Percentiles rank a stretch among this genome's conserved stretches.
Conservation (phyloP, 164 flowering plant genomes). For the Berberis vulgaris region DNA sequence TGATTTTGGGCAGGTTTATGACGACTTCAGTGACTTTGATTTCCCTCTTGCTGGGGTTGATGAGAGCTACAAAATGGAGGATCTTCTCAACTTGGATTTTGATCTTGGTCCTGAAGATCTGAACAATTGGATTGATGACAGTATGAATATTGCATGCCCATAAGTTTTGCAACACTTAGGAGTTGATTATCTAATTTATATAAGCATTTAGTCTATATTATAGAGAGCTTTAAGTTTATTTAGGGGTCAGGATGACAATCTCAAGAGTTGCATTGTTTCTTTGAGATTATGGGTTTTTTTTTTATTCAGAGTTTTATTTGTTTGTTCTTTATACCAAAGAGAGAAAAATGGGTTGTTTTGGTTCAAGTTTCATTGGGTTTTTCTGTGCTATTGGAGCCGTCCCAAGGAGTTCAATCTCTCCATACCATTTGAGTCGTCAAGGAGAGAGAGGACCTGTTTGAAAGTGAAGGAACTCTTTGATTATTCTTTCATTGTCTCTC, state of each 20-base stretch:
- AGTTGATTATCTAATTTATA: neutral
- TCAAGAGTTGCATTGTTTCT: conserved; percentile 17
- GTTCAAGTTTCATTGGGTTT: conserved; percentile 37
- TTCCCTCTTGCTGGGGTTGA: conserved; percentile 33
- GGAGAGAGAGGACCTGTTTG: neutral
- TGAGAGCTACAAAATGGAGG: conserved; percentile 21
- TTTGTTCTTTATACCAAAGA: conserved; percentile 2
- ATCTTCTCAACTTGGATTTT: conserved; percentile 37
- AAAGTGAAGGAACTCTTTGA: neutral
- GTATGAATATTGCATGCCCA: conserved; percentile 46
- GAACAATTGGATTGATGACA: conserved; percentile 40
- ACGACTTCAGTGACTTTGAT: conserved; percentile 31
- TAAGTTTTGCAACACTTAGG: conserved; percentile 54
- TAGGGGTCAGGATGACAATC: neutral
- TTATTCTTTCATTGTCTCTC: no score
- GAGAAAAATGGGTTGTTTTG: neutral
- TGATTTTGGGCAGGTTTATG: conserved; percentile 24
- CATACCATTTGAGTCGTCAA: neutral
- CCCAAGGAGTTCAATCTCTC: conserved; percentile 21
- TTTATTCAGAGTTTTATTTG: conserved; percentile 12
- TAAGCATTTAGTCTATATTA: neutral
- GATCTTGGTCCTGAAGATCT: conserved; percentile 23
- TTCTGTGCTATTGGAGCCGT: conserved; percentile 54
- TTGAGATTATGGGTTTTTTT: conserved; percentile 18
- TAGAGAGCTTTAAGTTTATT: neutral